Evolutionary conservation across 805 yeast species (phyloP), one percentile per base, ranked within the genome.

Genomic region (Blastobotrys attinorum): DNA sequence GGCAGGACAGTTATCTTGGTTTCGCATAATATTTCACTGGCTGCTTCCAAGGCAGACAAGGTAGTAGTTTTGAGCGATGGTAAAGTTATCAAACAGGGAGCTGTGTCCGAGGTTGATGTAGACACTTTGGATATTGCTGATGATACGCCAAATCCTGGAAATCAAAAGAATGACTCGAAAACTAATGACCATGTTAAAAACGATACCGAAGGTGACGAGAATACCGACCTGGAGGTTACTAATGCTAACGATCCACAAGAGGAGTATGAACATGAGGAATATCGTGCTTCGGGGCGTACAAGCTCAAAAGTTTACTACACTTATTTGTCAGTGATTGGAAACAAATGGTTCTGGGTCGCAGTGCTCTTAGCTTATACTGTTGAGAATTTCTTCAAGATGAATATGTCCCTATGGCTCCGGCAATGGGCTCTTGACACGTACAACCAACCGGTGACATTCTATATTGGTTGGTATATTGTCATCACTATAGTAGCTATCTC

Each of bases 21-120:
- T 3, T 85, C 97, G 2, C 97, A 90, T 66, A 90, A 90, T 58
- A 87, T 89, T 51, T 86, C 97, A 0, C 70, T 90, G 53, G 83
- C 97, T 8, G 71, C 88, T 43, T 81, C 78, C 53, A 77, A 79
- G 49, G 97, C 97, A 7, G 83, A 77, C n/a, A 76, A 76, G 69
- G 82, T 89, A 33, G 76, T 88, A 40, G 71, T 82, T 11, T 70
- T 90, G 78, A 85, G 83, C 37, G 84, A 89, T 57, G 97, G 97
- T 53, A 73, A 77, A 52, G 73, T 89, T 32, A 72, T 3, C 21
- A 72, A 71, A 13, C 66, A 87, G 39, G 84, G 33, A 22, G 31
- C 39, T 40, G 16, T 31, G 5, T 31, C 10, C 3, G 27, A 21
- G 2, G 29, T 21, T 2, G 27, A 8, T 3, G 29, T 22, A 3